Evolutionary conservation across 2,329 filamentous ascomycete genomes (phyloP).

Genomic region (Calonectria henricotiae): DNA sequence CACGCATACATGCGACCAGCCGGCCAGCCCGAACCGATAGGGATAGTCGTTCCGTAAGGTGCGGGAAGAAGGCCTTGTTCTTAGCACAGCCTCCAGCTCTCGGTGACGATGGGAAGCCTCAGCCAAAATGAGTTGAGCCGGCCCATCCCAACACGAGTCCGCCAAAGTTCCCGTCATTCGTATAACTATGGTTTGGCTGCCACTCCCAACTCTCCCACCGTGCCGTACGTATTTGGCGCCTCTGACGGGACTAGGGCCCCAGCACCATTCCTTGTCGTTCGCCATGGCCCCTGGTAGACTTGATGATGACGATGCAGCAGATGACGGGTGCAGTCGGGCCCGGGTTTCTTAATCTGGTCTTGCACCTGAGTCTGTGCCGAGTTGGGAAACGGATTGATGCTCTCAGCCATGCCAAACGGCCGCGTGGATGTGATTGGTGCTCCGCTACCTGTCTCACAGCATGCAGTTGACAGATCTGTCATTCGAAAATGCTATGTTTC

Average conservation of each 20-base stretch:
- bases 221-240: constrained; percentile 27
- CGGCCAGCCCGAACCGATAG: constrained; percentile 31
- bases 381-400: constrained; percentile 34
- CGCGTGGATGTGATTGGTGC: constrained; percentile 30
- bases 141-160: constrained; percentile 23
- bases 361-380: constrained; percentile 34
- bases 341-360: constrained; percentile 44
- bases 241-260: constrained; percentile 29
- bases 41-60: constrained; percentile 46
- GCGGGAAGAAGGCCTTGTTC: constrained; percentile 17
- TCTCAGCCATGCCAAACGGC: constrained; percentile 25
- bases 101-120: constrained; percentile 14
- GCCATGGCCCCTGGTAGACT: constrained; percentile 35
- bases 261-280: constrained; percentile 30
- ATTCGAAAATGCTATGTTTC: constrained; percentile 32
- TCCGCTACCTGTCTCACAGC: constrained; percentile 27
- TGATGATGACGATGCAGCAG: constrained; percentile 46
- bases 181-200: constrained; percentile 17
- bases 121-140: constrained; percentile 24
- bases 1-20: not conserved
- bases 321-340: constrained; percentile 51
- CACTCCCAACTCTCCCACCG: constrained; percentile 27
- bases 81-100: constrained; percentile 4
- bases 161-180: constrained; percentile 22
- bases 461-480: constrained; percentile 31